Conservation (phyloP, 2,329 filamentous ascomycete species). For the Endothia cerciana region DNA sequence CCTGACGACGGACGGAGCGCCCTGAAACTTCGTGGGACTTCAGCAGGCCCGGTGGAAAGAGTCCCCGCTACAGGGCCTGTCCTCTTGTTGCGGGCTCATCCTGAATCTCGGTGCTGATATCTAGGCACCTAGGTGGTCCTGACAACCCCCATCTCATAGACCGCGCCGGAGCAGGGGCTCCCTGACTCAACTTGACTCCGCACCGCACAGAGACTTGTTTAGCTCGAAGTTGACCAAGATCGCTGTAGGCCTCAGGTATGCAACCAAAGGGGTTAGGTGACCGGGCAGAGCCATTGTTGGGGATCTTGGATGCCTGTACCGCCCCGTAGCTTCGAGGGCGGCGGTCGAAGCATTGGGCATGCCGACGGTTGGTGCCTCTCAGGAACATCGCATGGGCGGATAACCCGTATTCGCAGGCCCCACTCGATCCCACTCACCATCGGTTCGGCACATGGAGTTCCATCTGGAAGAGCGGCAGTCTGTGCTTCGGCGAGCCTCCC, state of each 20-base stretch:
- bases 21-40: too few relatives aligned
- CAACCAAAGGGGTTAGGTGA: background rate
- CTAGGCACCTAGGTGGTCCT: background rate
- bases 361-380: background rate
- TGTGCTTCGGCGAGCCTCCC: conserved; percentile 17
- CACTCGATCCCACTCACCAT: background rate
- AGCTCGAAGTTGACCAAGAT: background rate
- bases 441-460: background rate
- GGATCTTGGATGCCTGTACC: background rate
- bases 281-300: background rate
- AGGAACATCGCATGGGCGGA: background rate
- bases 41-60: too few relatives aligned
- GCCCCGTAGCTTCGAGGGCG: background rate
- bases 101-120: background rate
- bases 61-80: too few relatives aligned
- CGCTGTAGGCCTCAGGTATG: background rate
- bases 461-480: conserved; percentile 7
- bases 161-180: background rate
- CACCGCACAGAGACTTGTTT: background rate
- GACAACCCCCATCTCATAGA: background rate
- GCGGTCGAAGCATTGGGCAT: background rate
- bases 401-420: background rate
- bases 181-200: background rate
- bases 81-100: too few relatives aligned
- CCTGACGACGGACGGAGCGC: too few relatives aligned